phyloP scores from a whole-genome alignment of 768 basidiomycete genomes.

The Boletus rex-veris region DNA sequence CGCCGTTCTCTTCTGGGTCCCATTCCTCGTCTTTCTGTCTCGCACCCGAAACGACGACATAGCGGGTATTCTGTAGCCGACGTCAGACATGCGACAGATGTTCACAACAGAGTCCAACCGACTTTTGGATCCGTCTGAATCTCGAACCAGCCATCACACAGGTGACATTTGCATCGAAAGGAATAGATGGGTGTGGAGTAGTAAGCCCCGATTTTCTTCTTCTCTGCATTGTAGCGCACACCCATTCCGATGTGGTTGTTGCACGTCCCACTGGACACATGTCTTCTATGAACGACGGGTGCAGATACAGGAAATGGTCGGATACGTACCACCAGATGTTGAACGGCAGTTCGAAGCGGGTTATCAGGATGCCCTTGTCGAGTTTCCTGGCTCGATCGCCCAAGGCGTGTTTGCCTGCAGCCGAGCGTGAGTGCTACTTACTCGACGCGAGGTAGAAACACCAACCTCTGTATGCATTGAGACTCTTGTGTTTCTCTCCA shows the following conservation, averaged over 20 bases:
- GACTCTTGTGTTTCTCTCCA: conserved; percentile 63
- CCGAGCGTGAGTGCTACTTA: not conserved
- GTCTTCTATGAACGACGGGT: not conserved
- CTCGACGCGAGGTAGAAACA: not conserved
- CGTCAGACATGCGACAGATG: not conserved
- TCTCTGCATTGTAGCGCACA: conserved; percentile 99
- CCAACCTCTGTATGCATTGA: conserved; percentile 69
- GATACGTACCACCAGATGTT: conserved; percentile 88
- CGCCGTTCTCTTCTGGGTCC: conserved; percentile 95
- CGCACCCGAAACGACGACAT: conserved; percentile 91
- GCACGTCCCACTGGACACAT: conserved; percentile 71
- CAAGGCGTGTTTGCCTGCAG: conserved; percentile 85
- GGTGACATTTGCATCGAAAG: conserved; percentile 96
- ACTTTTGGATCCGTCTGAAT: conserved; percentile 98
- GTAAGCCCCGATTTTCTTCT: conserved; percentile 94
- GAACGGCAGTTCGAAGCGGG: conserved; percentile 93
- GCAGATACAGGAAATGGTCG: no score
- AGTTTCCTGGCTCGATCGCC: conserved; percentile 92
- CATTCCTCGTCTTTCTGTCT: conserved; percentile 93
- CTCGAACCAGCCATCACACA: conserved; percentile 97
- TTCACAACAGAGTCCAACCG: not conserved
- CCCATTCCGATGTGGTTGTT: conserved; percentile 98
- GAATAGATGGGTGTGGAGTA: conserved; percentile 92
- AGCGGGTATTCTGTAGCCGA: conserved; percentile 77
- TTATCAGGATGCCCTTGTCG: conserved; percentile 93